Conservation (phyloP, 352 stramenopile species). For the Phytophthora hibernalis region DNA sequence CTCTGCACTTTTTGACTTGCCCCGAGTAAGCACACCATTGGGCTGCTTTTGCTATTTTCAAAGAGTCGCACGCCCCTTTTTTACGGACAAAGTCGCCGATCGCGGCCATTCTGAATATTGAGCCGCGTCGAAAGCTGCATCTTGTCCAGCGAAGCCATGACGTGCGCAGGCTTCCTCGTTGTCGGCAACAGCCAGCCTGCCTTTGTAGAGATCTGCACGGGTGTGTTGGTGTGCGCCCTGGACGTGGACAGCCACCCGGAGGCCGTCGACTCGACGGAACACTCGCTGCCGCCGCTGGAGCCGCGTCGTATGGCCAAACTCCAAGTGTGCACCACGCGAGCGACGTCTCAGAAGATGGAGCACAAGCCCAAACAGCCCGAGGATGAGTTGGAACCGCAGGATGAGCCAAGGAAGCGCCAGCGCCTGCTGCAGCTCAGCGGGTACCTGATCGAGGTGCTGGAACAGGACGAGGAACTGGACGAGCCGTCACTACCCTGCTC, state of each 20-base stretch:
- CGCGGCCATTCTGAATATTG: slow-evolving; percentile 15
- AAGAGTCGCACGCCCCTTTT: slow-evolving; percentile 15
- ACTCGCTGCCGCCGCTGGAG: slow-evolving; percentile 52
- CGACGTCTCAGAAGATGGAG: slow-evolving; percentile 40
- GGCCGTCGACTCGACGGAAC: background rate
- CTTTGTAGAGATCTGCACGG: slow-evolving; percentile 68
- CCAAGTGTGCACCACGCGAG: slow-evolving; percentile 22
- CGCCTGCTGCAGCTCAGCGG: slow-evolving; percentile 71
- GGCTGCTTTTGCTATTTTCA: slow-evolving; percentile 7
- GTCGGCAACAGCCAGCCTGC: slow-evolving; percentile 59
- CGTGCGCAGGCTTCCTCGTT: slow-evolving; percentile 71
- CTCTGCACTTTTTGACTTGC: background rate
- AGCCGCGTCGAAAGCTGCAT: background rate
- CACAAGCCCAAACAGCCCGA: slow-evolving; percentile 28
- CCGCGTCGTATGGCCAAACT: slow-evolving; percentile 50
- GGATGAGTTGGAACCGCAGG: slow-evolving; percentile 27
- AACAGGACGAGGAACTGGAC: slow-evolving; percentile 53
- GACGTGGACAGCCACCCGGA: slow-evolving; percentile 3
- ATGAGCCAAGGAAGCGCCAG: slow-evolving; percentile 26
- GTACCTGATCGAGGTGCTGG: slow-evolving; percentile 63
- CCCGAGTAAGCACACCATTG: background rate
- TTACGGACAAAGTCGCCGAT: slow-evolving; percentile 9
- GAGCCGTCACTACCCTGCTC: slow-evolving; percentile 52
- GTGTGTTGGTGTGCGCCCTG: slow-evolving; percentile 56
- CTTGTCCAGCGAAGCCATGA: slow-evolving; percentile 43